phyloP scores from a whole-genome alignment of 495 filamentous ascomycete species.

The Baudoinia panamericana region DNA sequence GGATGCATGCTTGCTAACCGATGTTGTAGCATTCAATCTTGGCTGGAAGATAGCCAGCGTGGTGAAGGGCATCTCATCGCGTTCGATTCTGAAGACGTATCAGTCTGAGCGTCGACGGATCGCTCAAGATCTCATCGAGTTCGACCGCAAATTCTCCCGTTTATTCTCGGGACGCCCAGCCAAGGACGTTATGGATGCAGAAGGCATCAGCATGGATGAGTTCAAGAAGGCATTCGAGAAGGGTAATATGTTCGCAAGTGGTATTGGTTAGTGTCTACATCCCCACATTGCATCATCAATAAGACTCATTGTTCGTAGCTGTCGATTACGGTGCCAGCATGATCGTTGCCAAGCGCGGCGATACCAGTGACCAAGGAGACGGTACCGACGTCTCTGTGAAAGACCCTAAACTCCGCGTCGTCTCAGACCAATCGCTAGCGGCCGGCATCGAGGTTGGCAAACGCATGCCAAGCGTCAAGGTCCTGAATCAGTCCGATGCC shows the following conservation, averaged over 20 bases:
- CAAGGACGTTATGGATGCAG: constrained; percentile 48
- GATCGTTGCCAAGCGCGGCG: constrained; percentile 24
- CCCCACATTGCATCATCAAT: no score
- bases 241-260: constrained; percentile 16
- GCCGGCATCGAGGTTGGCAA: constrained; percentile 25
- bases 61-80: constrained; percentile 46
- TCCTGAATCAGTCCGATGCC: constrained; percentile 27
- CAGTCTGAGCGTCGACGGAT: constrained; percentile 54
- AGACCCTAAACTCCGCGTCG: constrained; percentile 24
- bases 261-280: neutral
- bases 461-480: constrained; percentile 25
- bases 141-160: constrained; percentile 45
- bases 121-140: constrained; percentile 57
- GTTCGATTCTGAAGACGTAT: constrained; percentile 55
- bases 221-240: constrained; percentile 36
- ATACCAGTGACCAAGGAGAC: constrained; percentile 31
- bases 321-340: constrained; percentile 27
- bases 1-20: neutral
- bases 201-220: constrained; percentile 37
- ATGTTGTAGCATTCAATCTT: constrained; percentile 43
- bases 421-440: constrained; percentile 22
- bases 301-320: no score
- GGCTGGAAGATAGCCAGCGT: constrained; percentile 74
- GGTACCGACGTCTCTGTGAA: constrained; percentile 30
- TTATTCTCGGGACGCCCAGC: constrained; percentile 27